Evolutionary conservation across 139 green algal species (phyloP).

Genomic region (Axilococcus clingmanii): DNA sequence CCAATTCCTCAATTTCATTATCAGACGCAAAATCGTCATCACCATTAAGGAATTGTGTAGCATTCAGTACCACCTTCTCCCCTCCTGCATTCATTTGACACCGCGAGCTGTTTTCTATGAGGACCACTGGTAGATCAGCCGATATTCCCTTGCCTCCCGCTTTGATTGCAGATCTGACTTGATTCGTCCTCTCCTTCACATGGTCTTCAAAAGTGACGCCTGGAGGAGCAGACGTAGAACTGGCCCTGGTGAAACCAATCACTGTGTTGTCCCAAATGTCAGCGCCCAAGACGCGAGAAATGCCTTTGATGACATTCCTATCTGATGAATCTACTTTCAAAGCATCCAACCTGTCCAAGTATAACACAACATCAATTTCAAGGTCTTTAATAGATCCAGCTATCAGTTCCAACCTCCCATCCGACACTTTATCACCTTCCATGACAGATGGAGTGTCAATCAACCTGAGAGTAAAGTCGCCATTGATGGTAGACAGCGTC

Average conservation of each 20-base stretch:
- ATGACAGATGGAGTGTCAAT: conserved; percentile 70
- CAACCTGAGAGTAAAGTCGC: conserved; percentile 50
- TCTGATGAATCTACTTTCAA: conserved; percentile 50
- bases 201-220: conserved; percentile 21
- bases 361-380: conserved; percentile 56
- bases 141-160: conserved; percentile 1
- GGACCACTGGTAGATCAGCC: conserved; percentile 24
- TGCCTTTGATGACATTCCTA: conserved; percentile 24
- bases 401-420: conserved; percentile 24
- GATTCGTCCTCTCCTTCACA: conserved; percentile 10
- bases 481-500: background rate
- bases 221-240: conserved; percentile 1
- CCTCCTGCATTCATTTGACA: conserved; percentile 47
- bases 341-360: conserved; percentile 58
- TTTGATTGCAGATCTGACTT: conserved; percentile 18
- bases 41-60: no score
- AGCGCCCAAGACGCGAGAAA: conserved; percentile 34
- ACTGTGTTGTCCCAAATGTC: conserved; percentile 50
- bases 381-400: conserved; percentile 8
- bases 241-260: conserved; percentile 45
- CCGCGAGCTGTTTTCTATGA: conserved; percentile 59
- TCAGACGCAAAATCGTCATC: no score
- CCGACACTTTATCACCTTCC: conserved; percentile 42
- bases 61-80: conserved; percentile 59
- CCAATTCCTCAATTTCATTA: conserved; percentile 8